Percentiles rank a stretch among this genome's conserved stretches.
Evolutionary conservation across 768 basidiomycete species (phyloP).

Genomic region (Psilocybe tampanensis): DNA sequence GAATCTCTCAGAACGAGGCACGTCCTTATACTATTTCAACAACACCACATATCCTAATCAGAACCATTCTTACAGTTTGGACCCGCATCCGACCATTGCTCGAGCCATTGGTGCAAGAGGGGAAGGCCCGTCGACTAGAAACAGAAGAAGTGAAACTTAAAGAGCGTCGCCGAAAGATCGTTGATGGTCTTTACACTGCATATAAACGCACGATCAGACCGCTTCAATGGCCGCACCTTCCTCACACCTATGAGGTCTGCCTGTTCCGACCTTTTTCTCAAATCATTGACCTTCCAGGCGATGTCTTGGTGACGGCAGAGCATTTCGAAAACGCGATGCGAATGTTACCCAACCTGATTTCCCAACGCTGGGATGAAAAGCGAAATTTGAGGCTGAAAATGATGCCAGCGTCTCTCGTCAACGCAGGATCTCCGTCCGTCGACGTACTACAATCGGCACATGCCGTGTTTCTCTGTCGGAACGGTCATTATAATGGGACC

Average conservation of each 20-base stretch:
- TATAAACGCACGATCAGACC: slow-evolving; percentile 24
- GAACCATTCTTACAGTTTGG: too few species aligned
- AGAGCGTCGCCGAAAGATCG: not conserved
- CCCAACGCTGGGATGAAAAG: not conserved
- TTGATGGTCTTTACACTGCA: slow-evolving; percentile 15
- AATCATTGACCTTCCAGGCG: not conserved
- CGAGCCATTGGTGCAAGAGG: too few species aligned
- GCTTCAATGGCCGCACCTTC: slow-evolving; percentile 23
- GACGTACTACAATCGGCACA: slow-evolving; percentile 2
- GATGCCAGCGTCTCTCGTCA: not conserved
- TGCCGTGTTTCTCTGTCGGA: not conserved
- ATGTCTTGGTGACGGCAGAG: not conserved
- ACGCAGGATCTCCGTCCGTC: not conserved
- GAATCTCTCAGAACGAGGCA: too few species aligned
- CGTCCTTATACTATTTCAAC: too few species aligned
- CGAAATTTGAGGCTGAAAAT: not conserved
- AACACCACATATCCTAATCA: too few species aligned
- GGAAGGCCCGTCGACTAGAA: not conserved
- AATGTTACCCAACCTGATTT: not conserved
- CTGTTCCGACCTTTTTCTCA: not conserved
- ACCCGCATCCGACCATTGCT: too few species aligned
- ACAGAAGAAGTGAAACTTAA: not conserved
- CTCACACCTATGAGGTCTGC: not conserved
- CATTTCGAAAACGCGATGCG: not conserved
- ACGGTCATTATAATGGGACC: not conserved